A percentile compares a stretch with the other conserved stretches of the same genome.
These are phyloP conservation scores for Entophlyctis luteolus DNA, from an alignment of 192 early-diverging fungal genomes.

Conservation along the genomic window DNA sequence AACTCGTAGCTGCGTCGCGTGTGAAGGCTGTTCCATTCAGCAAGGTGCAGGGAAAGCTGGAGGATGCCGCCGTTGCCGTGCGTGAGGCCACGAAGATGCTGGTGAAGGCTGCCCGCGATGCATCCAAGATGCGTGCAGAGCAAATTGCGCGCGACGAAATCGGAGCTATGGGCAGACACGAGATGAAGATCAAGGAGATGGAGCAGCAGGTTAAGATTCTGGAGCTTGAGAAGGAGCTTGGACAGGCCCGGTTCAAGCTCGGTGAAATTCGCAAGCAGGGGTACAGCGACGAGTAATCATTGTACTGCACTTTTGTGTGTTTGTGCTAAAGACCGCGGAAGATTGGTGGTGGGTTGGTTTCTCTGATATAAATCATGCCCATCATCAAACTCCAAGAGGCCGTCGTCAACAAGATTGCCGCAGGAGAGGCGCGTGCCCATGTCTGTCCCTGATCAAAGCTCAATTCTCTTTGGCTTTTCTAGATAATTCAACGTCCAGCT, in stretches of 20 bases:
- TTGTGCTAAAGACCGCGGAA: no score
- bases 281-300: conserved; percentile 52
- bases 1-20: conserved; percentile 91
- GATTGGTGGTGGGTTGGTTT: no score
- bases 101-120: conserved; percentile 87
- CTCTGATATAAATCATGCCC: no score
- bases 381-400: conserved; percentile 80
- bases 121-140: conserved; percentile 56
- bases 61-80: conserved; percentile 88
- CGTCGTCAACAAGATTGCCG: conserved; percentile 94
- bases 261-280: conserved; percentile 89
- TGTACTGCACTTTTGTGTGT: no score
- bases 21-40: conserved; percentile 92
- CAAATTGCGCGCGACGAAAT: conserved; percentile 60
- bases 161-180: conserved; percentile 76
- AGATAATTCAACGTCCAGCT: conserved; percentile 92
- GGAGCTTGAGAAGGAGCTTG: conserved; percentile 90
- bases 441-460: neutral
- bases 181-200: conserved; percentile 96
- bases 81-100: conserved; percentile 85
- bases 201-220: conserved; percentile 96
- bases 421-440: conserved; percentile 73
- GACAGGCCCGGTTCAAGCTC: conserved; percentile 75
- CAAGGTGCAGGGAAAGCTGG: conserved; percentile 89
- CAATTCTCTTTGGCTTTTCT: neutral